Conservation (phyloP, 2,329 filamentous ascomycete genomes). For the Sclerotinia trifoliorum region DNA sequence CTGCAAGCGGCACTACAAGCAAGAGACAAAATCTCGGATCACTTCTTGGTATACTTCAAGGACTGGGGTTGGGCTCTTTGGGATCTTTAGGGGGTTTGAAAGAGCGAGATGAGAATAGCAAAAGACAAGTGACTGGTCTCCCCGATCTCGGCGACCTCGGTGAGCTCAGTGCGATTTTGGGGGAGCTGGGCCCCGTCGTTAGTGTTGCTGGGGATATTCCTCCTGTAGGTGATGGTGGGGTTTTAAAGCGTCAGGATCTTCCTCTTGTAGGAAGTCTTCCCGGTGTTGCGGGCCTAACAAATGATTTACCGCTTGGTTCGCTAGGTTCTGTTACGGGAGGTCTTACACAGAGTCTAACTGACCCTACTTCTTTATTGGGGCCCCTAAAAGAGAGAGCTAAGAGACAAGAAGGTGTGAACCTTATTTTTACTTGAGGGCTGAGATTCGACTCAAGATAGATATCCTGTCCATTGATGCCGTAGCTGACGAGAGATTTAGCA, state of each 20-base stretch:
- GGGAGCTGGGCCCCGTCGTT: not conserved
- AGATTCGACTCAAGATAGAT: fast-evolving
- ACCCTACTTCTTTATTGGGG: not conserved
- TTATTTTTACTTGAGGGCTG: not conserved
- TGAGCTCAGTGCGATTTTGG: not conserved
- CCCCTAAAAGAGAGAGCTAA: not conserved
- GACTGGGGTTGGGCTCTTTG: not conserved
- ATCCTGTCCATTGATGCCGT: not conserved
- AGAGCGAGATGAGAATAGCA: not conserved
- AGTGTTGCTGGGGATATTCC: too few species aligned
- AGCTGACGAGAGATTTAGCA: not conserved
- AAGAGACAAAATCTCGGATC: not conserved
- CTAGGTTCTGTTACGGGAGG: not conserved
- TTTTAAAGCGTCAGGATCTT: not conserved
- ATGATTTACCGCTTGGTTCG: not conserved
- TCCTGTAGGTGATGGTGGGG: not conserved
- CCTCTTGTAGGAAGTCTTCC: not conserved
- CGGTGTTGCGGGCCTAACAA: not conserved
- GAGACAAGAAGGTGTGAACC: not conserved
- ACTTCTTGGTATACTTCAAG: not conserved
- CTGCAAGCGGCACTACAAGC: too few species aligned
- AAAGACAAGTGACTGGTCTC: not conserved
- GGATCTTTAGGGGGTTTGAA: not conserved
- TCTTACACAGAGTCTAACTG: not conserved
- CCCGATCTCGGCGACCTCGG: not conserved